These are phyloP conservation scores for Funneliformis caledonium DNA, from an alignment of 371 early-diverging fungal species.

Conservation along the genomic window DNA sequence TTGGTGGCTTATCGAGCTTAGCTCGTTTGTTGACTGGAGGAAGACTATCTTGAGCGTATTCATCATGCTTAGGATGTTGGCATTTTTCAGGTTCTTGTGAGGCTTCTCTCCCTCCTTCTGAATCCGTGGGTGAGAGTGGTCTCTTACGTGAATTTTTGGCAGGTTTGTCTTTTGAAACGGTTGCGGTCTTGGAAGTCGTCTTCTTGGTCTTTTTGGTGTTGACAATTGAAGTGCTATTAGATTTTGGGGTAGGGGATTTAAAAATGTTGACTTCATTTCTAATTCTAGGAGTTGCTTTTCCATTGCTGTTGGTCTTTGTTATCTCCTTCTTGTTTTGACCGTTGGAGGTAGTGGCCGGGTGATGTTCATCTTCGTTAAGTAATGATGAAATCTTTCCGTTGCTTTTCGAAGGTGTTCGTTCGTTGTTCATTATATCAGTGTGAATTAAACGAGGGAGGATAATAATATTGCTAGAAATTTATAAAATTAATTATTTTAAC, in stretches of 20 bases:
- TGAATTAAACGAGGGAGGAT: background rate
- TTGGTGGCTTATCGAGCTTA: background rate
- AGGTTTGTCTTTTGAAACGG: background rate
- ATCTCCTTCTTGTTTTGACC: background rate
- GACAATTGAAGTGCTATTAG: background rate
- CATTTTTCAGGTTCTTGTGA: background rate
- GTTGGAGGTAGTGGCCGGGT: background rate
- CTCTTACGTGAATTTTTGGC: background rate
- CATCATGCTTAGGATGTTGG: constrained; percentile 31
- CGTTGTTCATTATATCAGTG: background rate
- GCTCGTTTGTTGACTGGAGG: background rate
- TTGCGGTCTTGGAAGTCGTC: background rate
- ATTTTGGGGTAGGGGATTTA: background rate
- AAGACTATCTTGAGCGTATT: background rate
- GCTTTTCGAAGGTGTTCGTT: background rate
- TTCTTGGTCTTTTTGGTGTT: background rate
- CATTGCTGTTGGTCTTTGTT: background rate
- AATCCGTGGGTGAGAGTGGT: background rate
- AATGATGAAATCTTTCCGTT: background rate
- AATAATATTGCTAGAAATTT: too few relatives aligned
- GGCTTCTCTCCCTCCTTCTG: background rate
- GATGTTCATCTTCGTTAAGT: background rate
- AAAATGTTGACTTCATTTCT: background rate
- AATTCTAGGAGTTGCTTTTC: background rate
- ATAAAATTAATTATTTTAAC: too few relatives aligned